A percentile compares a stretch with the other conserved stretches of the same genome.
Evolutionary conservation across 768 basidiomycete species (phyloP).

Genomic region (Pleurotus pulmonarius): DNA sequence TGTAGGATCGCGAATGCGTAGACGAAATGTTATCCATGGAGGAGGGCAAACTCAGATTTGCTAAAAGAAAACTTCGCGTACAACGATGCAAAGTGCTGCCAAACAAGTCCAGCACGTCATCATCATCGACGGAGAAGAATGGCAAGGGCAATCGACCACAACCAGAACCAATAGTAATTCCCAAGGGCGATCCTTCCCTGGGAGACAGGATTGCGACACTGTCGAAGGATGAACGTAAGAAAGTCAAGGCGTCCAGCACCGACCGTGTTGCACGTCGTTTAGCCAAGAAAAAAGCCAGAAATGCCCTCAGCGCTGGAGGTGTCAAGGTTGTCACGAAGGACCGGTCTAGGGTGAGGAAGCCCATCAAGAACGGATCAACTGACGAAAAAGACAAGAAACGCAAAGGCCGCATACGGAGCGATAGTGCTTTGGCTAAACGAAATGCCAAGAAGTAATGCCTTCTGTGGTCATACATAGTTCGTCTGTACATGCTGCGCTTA

Average conservation of each 20-base stretch:
- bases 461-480: no score
- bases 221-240: conserved; percentile 84
- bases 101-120: conserved; percentile 26
- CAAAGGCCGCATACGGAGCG: conserved; percentile 44
- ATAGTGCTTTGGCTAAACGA: conserved; percentile 47
- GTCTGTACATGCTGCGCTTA: no score
- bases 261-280: conserved; percentile 80
- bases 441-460: conserved; percentile 52
- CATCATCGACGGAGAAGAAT: conserved; percentile 15
- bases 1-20: conserved; percentile 84
- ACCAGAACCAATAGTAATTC: conserved; percentile 27
- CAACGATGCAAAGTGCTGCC: conserved; percentile 83
- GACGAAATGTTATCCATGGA: conserved; percentile 89
- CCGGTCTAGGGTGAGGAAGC: conserved; percentile 46
- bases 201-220: conserved; percentile 76
- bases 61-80: conserved; percentile 87
- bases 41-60: conserved; percentile 76
- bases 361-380: conserved; percentile 17
- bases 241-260: conserved; percentile 71
- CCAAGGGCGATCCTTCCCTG: conserved; percentile 80
- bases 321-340: conserved; percentile 36
- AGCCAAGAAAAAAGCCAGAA: conserved; percentile 85
- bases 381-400: conserved; percentile 25
- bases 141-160: conserved; percentile 11
- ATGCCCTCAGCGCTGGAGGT: conserved; percentile 32